phyloP scores from a whole-genome alignment of 2,329 filamentous ascomycete genomes.

The Colletotrichum navitas region DNA sequence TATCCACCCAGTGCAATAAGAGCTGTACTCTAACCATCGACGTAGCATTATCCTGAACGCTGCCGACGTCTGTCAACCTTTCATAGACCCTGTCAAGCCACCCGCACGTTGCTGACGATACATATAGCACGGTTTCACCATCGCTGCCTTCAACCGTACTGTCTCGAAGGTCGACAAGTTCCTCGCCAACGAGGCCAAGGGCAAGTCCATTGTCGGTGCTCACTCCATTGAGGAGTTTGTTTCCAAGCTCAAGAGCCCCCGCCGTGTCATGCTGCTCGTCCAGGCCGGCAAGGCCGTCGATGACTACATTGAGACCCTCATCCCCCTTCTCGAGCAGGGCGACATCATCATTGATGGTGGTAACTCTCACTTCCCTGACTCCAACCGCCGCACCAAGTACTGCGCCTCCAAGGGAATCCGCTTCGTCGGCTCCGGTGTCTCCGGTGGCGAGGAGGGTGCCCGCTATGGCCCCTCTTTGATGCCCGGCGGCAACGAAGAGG shows the following conservation, averaged over 20 bases:
- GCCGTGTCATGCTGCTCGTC: slow-evolving; percentile 98
- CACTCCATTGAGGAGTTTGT: slow-evolving; percentile 95
- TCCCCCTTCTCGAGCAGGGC: slow-evolving; percentile 84
- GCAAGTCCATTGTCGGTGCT: slow-evolving; percentile 95
- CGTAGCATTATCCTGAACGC: slow-evolving; percentile 93
- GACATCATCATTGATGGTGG: slow-evolving; percentile 99
- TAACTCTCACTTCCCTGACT: slow-evolving; percentile 99
- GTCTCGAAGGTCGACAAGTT: slow-evolving; percentile 98
- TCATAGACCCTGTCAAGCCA: neutral
- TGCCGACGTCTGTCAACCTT: slow-evolving; percentile 67
- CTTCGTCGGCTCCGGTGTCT: slow-evolving; percentile 97
- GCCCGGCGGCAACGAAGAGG: slow-evolving; percentile 98
- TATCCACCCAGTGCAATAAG: too few species aligned
- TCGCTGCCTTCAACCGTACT: slow-evolving; percentile 98
- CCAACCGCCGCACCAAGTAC: slow-evolving; percentile 96
- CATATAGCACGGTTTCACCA: slow-evolving; percentile 82
- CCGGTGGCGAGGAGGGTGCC: slow-evolving; percentile 99
- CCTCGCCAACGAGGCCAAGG: slow-evolving; percentile 91
- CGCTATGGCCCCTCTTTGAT: slow-evolving; percentile 97
- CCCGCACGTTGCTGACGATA: slow-evolving; percentile 10
- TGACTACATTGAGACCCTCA: slow-evolving; percentile 96
- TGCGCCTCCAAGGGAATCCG: slow-evolving; percentile 87
- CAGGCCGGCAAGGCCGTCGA: slow-evolving; percentile 98
- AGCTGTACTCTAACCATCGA: slow-evolving; percentile 47
- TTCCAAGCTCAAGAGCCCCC: slow-evolving; percentile 95